Base-by-base conservation (phyloP, 2,329 filamentous ascomycete species). In the Endoconidiophora polonica region DNA sequence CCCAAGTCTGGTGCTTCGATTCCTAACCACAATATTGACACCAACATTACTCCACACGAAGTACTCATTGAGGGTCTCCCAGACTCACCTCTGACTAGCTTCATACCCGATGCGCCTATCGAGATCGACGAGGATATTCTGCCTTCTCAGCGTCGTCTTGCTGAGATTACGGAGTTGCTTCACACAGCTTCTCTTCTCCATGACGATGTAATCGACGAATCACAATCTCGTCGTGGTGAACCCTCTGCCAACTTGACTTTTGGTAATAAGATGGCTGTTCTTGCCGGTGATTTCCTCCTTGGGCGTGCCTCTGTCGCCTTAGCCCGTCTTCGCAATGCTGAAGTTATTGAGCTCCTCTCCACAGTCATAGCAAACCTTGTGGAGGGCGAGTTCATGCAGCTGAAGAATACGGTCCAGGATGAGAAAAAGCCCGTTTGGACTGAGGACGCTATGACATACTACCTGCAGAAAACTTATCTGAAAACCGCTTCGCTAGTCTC, bases 371-470 rank as follows among this genome's bases (percentile, higher is more conserved):
- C 91, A 42, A 98, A 98, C 63, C 71, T 98, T 23, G 88, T 98
- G 18, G 91, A 98, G 68, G 91, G 91, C 61, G 91, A 98, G 66
- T 96, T 98, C 69, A 98, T 98, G 91, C 91, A 98, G 70, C 71
- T 98, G 58, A 93, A 94, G 69, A 98, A 98, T 66, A 96, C 91
- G 1, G 85, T 84, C 43, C 73, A 77, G 56, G 90, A 95, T 62
- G 90, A 96, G 70, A 73, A 76, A 56, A 81, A 84, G 57, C 90
- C 90, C 1, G 69, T 74, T 7, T 96, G 84, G 76, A 91, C 83
- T 1, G 86, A 95, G 60, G 85, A 94, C 48, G 84, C 87, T 1
- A 75, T 98, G 54, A 76, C 79, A 23, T 96, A 98, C 67, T 98
- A 98, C 63, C 72, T 98, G 46, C 86, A 95, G 62, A 98, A 98